Conservation (phyloP, 2,329 filamentous ascomycete species). For the Delphinella strobiligena region DNA sequence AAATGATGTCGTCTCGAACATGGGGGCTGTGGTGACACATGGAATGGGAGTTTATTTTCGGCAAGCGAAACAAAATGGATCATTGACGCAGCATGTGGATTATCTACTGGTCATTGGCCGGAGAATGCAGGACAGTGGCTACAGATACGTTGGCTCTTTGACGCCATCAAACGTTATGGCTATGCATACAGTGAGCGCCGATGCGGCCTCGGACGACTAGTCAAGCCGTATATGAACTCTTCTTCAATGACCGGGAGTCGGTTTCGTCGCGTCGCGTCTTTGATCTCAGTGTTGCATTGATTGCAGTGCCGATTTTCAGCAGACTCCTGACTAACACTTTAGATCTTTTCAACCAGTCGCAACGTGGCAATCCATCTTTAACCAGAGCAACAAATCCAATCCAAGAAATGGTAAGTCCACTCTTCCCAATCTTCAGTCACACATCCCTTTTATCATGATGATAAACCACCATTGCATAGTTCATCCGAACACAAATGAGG, state of each 20-base stretch:
- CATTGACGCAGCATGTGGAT: background rate
- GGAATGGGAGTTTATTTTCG: background rate
- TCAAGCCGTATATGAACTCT: background rate
- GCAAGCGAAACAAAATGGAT: background rate
- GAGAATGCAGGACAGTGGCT: background rate
- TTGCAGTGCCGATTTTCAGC: too few relatives aligned
- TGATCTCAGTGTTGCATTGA: too few relatives aligned
- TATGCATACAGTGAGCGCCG: background rate
- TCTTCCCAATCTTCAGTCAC: background rate
- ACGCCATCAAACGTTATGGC: too few relatives aligned
- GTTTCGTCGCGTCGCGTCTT: too few relatives aligned
- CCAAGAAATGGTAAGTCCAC: background rate
- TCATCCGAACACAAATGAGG: background rate
- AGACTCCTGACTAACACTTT: too few relatives aligned
- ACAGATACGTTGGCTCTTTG: background rate
- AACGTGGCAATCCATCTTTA: too few relatives aligned
- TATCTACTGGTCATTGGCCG: background rate
- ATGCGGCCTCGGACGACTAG: background rate
- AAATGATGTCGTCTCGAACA: background rate
- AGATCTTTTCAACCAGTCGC: too few relatives aligned
- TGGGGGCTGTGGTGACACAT: background rate
- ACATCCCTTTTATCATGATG: background rate
- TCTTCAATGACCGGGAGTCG: background rate
- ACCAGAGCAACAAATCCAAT: too few relatives aligned
- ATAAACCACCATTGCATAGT: background rate